These are phyloP conservation scores for Asparagopsis taxiformis DNA, from an alignment of 31 red algal species.

Conservation along the genomic window DNA sequence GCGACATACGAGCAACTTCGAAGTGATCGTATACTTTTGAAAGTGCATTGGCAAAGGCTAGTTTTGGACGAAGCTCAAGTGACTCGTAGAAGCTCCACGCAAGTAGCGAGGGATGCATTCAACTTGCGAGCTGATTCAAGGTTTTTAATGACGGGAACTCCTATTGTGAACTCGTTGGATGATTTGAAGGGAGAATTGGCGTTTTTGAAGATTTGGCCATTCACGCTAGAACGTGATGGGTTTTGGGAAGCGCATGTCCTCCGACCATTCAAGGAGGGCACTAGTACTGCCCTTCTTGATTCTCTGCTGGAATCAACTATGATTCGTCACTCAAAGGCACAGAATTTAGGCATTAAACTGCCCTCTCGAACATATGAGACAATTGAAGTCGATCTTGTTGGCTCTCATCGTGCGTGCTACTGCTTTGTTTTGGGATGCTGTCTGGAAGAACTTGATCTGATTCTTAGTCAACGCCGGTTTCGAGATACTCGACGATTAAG, in stretches of 20 bases:
- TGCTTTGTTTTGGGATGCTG: constrained; percentile 41
- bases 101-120: constrained; percentile 60
- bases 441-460: constrained; percentile 40
- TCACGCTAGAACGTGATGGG: constrained; percentile 53
- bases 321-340: constrained; percentile 71
- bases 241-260: constrained; percentile 56
- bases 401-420: constrained; percentile 63
- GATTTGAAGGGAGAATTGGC: constrained; percentile 74
- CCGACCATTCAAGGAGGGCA: constrained; percentile 2
- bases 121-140: constrained; percentile 59
- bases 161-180: constrained; percentile 48
- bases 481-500: constrained; percentile 27
- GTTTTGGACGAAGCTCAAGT: constrained; percentile 79
- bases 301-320: constrained; percentile 57
- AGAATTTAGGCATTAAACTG: constrained; percentile 33
- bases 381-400: constrained; percentile 51
- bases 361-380: constrained; percentile 51
- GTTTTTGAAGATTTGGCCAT: constrained; percentile 64
- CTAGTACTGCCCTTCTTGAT: constrained; percentile 14
- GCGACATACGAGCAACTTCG: constrained; percentile 48
- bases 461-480: constrained; percentile 1
- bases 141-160: constrained; percentile 80
- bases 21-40: constrained; percentile 27
- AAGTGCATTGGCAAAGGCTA: constrained; percentile 56
- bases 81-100: constrained; percentile 49